Base-by-base conservation (phyloP, 768 basidiomycete species). In the Amanita thiersii region DNA sequence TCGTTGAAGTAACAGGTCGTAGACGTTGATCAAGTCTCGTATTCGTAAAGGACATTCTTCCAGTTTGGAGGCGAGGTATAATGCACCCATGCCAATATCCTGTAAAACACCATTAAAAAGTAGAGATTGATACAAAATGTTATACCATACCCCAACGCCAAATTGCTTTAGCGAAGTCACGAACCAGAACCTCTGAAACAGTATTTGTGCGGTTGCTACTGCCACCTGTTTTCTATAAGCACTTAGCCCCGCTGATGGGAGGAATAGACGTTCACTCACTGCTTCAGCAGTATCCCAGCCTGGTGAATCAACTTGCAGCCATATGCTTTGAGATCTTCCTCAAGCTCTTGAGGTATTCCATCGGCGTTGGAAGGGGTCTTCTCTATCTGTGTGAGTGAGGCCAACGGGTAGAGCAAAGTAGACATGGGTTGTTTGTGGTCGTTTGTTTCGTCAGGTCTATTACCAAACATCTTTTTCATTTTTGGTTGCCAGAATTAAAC, bases 111-210 rank as follows among this genome's bases (percentile, higher is more conserved):
- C 26, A 37, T n/a, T 21, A 21, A 31, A 48, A 28, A 43, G 24
- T 32, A 40, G 36, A 31, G 38, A 46, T 39, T 30, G n/a, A 45
- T 40, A 43, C 36, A 39, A 40, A 42, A 41, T 19, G 23, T 21
- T 20, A 32, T 28, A 31, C 66, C 88, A 60, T 53, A 96, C 93
- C 51, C 82, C 86, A 45, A 97, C 82, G 17, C 92, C 84, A 61
- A 92, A 99, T 42, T 92, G 87, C 57, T 86, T 86, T 81, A 99
- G 79, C 5, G 91, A 94, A 3, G 84, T 82, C 12, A 94, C 87
- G 62, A 77, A 98, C 86, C 86, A 98, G 68, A 99, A 99, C 24
- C 94, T 72, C 48, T 99, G 96, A 57, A 93, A 94, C 1, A 99
- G 65, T 23, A 98, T 89, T 57, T 97, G 93, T 0, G 96, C 96